phyloP scores from a whole-genome alignment of 768 basidiomycete genomes.

The Boletellus emodensis region DNA sequence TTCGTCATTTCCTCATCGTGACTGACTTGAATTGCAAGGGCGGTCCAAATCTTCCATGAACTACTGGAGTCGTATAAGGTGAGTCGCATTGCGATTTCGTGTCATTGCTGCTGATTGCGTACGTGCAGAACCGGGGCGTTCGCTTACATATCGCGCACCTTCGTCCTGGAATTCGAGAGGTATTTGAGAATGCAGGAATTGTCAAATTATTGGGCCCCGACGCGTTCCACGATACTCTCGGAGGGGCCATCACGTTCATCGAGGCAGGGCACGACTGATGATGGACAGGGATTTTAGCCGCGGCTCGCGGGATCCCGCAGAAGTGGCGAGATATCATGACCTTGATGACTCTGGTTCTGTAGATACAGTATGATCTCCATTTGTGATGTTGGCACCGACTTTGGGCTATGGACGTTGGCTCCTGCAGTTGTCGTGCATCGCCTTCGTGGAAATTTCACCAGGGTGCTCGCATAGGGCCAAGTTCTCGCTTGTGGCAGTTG shows the following conservation, averaged over 20 bases:
- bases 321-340: background rate
- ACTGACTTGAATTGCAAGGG: conserved; percentile 41
- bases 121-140: conserved; percentile 40
- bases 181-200: conserved; percentile 45
- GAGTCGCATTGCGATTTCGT: background rate
- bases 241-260: conserved; percentile 39
- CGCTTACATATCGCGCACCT: conserved; percentile 46
- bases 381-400: no score
- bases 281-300: background rate
- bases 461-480: no score
- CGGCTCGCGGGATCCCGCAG: background rate
- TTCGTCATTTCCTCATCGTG: background rate
- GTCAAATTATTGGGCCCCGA: conserved; percentile 40
- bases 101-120: background rate
- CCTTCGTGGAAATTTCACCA: no score
- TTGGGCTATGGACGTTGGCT: no score
- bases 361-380: background rate
- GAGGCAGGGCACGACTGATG: conserved; percentile 23
- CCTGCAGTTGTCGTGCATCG: no score
- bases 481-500: no score
- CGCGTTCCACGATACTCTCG: conserved; percentile 42
- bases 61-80: conserved; percentile 76
- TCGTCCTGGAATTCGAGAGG: conserved; percentile 31
- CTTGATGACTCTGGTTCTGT: background rate
- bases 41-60: conserved; percentile 80